Percentiles rank a stretch among this genome's conserved stretches.
phyloP scores from a whole-genome alignment of 768 basidiomycete species.

The Auricularia auricula-judae region DNA sequence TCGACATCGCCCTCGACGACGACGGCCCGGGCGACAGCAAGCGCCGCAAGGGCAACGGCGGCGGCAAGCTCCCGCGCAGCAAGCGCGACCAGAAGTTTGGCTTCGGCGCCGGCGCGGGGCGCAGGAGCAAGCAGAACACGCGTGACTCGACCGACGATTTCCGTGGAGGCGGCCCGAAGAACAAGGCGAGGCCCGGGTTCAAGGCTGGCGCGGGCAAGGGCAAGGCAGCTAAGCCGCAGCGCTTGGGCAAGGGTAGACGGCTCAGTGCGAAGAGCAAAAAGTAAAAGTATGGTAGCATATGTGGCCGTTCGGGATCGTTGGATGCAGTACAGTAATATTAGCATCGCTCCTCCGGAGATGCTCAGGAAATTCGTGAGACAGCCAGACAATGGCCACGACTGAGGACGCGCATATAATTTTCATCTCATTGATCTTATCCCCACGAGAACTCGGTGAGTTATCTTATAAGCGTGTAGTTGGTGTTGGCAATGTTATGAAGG shows the following conservation, averaged over 20 bases:
- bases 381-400: too few relatives aligned
- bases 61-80: slow-evolving; percentile 38
- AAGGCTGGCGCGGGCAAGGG: slow-evolving; percentile 17
- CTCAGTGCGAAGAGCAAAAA: slow-evolving; percentile 3
- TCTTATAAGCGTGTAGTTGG: too few relatives aligned
- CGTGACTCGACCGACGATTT: slow-evolving; percentile 72
- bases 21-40: slow-evolving; percentile 63
- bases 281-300: too few relatives aligned
- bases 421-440: too few relatives aligned
- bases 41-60: slow-evolving; percentile 24
- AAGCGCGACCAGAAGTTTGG: slow-evolving; percentile 74
- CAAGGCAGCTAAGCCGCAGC: neutral
- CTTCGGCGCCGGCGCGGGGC: slow-evolving; percentile 52
- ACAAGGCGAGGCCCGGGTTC: too few relatives aligned
- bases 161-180: slow-evolving; percentile 21
- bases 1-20: slow-evolving; percentile 86
- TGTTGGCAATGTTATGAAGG: too few relatives aligned
- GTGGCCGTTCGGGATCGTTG: too few relatives aligned
- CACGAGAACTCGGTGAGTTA: too few relatives aligned
- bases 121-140: slow-evolving; percentile 73
- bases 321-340: too few relatives aligned
- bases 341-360: too few relatives aligned
- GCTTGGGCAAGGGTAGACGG: slow-evolving; percentile 15
- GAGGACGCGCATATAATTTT: too few relatives aligned
- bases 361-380: too few relatives aligned